phyloP scores from a whole-genome alignment of 2,329 filamentous ascomycete species.

The Paradendryphiella salina region DNA sequence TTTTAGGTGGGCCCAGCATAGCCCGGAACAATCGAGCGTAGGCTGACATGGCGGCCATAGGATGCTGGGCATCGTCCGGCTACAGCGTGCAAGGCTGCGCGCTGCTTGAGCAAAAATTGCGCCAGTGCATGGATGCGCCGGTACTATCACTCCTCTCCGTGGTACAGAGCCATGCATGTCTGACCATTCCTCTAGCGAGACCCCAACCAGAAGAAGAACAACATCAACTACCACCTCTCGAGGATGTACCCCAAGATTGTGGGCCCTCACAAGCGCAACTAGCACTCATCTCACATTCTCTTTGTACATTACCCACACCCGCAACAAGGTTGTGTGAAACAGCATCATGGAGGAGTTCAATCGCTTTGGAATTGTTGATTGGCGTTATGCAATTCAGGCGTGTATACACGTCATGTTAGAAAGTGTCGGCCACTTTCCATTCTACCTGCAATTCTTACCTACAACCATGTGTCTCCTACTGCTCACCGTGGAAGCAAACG shows the following conservation, averaged over 20 bases:
- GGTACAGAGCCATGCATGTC: neutral
- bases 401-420: slow-evolving; percentile 19
- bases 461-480: neutral
- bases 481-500: neutral
- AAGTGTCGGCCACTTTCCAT: slow-evolving; percentile 5
- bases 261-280: slow-evolving; percentile 69
- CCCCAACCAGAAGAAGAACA: slow-evolving; percentile 65
- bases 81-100: slow-evolving; percentile 66
- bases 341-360: slow-evolving; percentile 26
- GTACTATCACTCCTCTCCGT: slow-evolving; percentile 52
- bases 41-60: slow-evolving; percentile 51
- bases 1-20: slow-evolving; percentile 58
- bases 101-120: slow-evolving; percentile 62
- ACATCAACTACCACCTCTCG: slow-evolving; percentile 88
- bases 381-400: slow-evolving; percentile 22
- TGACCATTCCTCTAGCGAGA: slow-evolving; percentile 55
- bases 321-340: slow-evolving; percentile 13
- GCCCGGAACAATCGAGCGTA: slow-evolving; percentile 21
- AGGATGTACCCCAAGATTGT: slow-evolving; percentile 75
- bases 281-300: slow-evolving; percentile 7
- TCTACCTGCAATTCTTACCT: neutral
- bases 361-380: slow-evolving; percentile 21
- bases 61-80: slow-evolving; percentile 82
- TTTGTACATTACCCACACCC: slow-evolving; percentile 38
- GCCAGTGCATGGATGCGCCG: slow-evolving; percentile 78